These are phyloP conservation scores for Primulina eburnea DNA, from an alignment of 257 asterid genomes.

Conservation along the genomic window DNA sequence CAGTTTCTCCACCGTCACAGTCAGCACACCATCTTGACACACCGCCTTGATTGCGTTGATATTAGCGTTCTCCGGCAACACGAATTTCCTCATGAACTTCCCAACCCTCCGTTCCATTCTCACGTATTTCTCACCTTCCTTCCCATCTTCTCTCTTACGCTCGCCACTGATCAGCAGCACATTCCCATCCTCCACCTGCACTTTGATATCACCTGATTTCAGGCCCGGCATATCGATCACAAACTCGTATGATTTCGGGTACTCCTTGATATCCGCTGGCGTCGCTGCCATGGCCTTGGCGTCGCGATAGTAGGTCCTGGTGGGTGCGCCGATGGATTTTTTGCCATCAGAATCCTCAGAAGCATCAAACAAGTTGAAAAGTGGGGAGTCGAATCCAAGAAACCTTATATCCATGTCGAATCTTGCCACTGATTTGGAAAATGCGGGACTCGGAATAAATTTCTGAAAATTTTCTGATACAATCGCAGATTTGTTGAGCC, in stretches of 20 bases:
- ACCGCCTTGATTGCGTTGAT: conserved; percentile 55
- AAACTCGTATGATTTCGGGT: conserved; percentile 49
- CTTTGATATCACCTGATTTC: conserved; percentile 65
- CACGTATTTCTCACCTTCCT: conserved; percentile 56
- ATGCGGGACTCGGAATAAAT: neutral
- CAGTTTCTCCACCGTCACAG: conserved; percentile 63
- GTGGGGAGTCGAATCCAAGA: conserved; percentile 53
- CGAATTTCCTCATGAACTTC: conserved; percentile 72
- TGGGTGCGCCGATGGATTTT: conserved; percentile 38
- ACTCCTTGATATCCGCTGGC: conserved; percentile 72
- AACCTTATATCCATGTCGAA: conserved; percentile 54
- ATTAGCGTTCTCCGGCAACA: conserved; percentile 74
- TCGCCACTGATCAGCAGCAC: conserved; percentile 59
- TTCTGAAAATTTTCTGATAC: neutral
- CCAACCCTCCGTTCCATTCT: conserved; percentile 77
- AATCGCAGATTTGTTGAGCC: neutral
- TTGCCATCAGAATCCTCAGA: conserved; percentile 28
- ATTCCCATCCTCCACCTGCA: conserved; percentile 68
- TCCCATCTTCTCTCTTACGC: conserved; percentile 55
- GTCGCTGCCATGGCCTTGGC: conserved; percentile 79
- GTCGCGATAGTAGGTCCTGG: conserved; percentile 61
- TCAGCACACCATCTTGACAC: conserved; percentile 75
- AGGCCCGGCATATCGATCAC: conserved; percentile 80
- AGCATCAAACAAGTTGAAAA: conserved; percentile 50
- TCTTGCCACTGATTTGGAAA: neutral